phyloP scores from a whole-genome alignment of 2,329 filamentous ascomycete genomes.

The Diaporthe citriasiana region DNA sequence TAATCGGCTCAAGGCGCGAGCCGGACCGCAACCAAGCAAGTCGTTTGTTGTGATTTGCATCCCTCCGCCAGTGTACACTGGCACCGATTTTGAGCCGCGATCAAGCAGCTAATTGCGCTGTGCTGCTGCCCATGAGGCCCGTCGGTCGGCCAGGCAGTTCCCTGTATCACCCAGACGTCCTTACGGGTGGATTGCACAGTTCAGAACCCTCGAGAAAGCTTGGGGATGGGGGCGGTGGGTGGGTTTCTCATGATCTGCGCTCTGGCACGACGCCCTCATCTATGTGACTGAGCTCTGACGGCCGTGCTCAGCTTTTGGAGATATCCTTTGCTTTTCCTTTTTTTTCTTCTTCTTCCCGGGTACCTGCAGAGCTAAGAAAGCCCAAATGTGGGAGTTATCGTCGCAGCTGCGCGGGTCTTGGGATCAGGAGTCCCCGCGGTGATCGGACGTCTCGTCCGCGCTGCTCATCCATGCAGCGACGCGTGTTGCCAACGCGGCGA shows the following conservation, averaged over 20 bases:
- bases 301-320: neutral
- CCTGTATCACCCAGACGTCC: neutral
- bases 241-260: neutral
- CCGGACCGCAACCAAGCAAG: slow-evolving; percentile 1
- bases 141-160: neutral
- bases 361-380: neutral
- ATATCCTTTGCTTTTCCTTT: neutral
- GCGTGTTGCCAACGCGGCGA: slow-evolving; percentile 26
- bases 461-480: slow-evolving; percentile 11
- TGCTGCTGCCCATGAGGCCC: neutral
- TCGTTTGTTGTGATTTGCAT: neutral
- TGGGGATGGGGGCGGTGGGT: no score
- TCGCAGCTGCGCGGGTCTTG: slow-evolving; percentile 4
- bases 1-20: neutral
- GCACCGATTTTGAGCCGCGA: no score
- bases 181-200: neutral
- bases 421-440: slow-evolving; percentile 20
- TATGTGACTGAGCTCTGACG: neutral
- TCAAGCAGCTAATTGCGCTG: neutral
- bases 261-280: neutral
- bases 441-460: slow-evolving; percentile 30
- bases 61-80: neutral
- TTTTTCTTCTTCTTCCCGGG: neutral
- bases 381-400: neutral
- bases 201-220: neutral